Percentiles rank a stretch among this genome's conserved stretches.
Evolutionary conservation across 108 stramenopile species (phyloP).

Genomic region (Skeletonema costatum): DNA sequence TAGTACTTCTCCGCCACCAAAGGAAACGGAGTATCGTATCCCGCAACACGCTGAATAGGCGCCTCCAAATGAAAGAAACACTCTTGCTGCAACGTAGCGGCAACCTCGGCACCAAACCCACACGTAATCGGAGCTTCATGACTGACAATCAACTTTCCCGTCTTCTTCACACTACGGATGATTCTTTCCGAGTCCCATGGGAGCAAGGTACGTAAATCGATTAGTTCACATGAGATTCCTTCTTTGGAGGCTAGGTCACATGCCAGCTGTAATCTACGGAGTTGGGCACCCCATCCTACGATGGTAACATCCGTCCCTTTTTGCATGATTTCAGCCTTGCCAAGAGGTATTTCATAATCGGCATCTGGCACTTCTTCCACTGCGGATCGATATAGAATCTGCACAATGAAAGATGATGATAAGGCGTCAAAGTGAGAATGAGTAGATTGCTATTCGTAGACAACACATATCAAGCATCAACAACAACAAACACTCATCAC

Average conservation of each 20-base stretch:
- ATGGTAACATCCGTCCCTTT: slow-evolving; percentile 92
- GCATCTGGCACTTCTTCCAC: slow-evolving; percentile 94
- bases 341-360: slow-evolving; percentile 92
- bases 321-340: slow-evolving; percentile 89
- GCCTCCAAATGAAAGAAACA: slow-evolving; percentile 91
- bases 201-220: slow-evolving; percentile 94
- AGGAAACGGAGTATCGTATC: slow-evolving; percentile 97
- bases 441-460: too few species aligned
- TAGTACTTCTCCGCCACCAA: slow-evolving; percentile 93
- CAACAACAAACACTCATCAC: not conserved
- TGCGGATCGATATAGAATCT: slow-evolving; percentile 92
- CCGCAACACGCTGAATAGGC: slow-evolving; percentile 94
- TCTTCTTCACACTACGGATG: slow-evolving; percentile 86
- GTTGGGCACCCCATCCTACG: slow-evolving; percentile 93
- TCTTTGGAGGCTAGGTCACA: slow-evolving; percentile 76
- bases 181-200: slow-evolving; percentile 95
- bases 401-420: not conserved
- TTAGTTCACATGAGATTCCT: slow-evolving; percentile 91
- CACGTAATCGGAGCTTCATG: slow-evolving; percentile 96
- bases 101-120: slow-evolving; percentile 94
- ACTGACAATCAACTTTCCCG: slow-evolving; percentile 91
- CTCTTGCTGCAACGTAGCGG: slow-evolving; percentile 79
- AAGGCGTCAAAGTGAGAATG: not conserved
- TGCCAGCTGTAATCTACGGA: slow-evolving; percentile 76
- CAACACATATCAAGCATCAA: too few species aligned